Evolutionary conservation across 2,329 filamentous ascomycete genomes (phyloP).

Genomic region (Salinomyces thailandicus): DNA sequence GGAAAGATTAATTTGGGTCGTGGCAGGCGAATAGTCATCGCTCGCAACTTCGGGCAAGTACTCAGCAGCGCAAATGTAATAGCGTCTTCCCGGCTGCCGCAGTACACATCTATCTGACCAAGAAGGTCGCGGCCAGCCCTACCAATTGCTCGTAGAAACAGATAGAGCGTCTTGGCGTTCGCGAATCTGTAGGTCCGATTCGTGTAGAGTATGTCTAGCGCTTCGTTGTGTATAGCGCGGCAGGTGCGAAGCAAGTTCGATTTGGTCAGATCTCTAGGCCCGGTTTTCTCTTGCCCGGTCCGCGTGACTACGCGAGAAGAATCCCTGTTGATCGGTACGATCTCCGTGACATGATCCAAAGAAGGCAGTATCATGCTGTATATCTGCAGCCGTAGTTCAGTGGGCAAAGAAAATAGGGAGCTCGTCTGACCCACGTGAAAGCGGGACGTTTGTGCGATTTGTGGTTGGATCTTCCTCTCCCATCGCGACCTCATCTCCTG

Average conservation of each 20-base stretch:
- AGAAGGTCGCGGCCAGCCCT: constrained; percentile 16
- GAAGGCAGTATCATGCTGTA: constrained; percentile 31
- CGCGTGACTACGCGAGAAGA: constrained; percentile 20
- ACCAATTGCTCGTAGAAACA: constrained; percentile 27
- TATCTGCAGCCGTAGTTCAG: constrained; percentile 53
- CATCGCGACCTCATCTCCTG: constrained; percentile 9
- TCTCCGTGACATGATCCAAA: constrained; percentile 14
- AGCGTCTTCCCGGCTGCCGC: constrained; percentile 21
- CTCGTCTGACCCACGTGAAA: constrained; percentile 8
- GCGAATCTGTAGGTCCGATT: constrained; percentile 37
- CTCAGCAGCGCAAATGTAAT: constrained; percentile 22
- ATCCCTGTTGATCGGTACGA: constrained; percentile 17
- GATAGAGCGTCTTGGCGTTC: constrained; percentile 34
- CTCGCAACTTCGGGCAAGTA: constrained; percentile 16
- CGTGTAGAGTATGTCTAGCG: constrained; percentile 36
- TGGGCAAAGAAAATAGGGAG: constrained; percentile 40
- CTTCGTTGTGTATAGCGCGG: constrained; percentile 33
- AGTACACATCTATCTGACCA: constrained; percentile 16
- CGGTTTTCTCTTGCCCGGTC: constrained; percentile 12
- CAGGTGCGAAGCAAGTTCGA: constrained; percentile 34
- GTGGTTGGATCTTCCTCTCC: constrained; percentile 4
- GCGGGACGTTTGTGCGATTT: not conserved
- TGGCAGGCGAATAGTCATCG: constrained; percentile 15
- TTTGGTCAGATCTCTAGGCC: constrained; percentile 30
- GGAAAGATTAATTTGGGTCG: constrained; percentile 13